Base-by-base conservation (phyloP, 345 rosid genomes). In the Linum trigynum region DNA sequence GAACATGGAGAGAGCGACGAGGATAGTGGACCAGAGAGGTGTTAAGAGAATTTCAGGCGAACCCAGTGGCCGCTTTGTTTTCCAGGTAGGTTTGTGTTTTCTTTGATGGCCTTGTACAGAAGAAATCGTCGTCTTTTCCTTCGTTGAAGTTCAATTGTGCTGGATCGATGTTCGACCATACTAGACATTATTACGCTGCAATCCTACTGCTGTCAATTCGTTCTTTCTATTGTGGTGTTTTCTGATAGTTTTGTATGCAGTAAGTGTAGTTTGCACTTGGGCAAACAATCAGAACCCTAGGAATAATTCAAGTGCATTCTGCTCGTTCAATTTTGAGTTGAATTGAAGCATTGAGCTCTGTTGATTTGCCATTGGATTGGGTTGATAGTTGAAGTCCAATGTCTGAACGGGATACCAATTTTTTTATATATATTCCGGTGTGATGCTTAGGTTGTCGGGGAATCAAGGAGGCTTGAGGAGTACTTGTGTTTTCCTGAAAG, bases 391-490 rank as follows among this genome's bases (percentile, higher is more conserved):
- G 51, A 7, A 45, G 10, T 14, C 12, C 51, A 45, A 45, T 45
- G 51, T 45, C 12, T 4, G 51, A 5, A 45, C 12, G 12, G 12
- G 51, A 45, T 9, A 2, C 11, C 3, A 45, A 8, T 45, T 45
- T 45, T 2, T 45, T 7, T 45, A 45, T 45, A 5, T 5, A 45
- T 7, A 45, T 45, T 45, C 51, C 51, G 53, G 43, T 48, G 15
- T 14, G 67, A 8, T 63, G 61, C 1, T 45, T 63, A 92, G 97
- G 91, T 90, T 62, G 81, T 90, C 3, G 96, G 97, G 66, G 97
- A 90, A 80, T 90, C 96, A 14, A 79, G 85, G 65, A 84, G 80
- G 78, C 85, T 85, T 75, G 99, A 88, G 80, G 95, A 90, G 77
- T 90, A 94, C 72, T 75, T 80, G 41, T 90, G 97, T 71, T 85